Evolutionary conservation across 495 filamentous ascomycete species (phyloP).

Genomic region (Penicillium soppii): DNA sequence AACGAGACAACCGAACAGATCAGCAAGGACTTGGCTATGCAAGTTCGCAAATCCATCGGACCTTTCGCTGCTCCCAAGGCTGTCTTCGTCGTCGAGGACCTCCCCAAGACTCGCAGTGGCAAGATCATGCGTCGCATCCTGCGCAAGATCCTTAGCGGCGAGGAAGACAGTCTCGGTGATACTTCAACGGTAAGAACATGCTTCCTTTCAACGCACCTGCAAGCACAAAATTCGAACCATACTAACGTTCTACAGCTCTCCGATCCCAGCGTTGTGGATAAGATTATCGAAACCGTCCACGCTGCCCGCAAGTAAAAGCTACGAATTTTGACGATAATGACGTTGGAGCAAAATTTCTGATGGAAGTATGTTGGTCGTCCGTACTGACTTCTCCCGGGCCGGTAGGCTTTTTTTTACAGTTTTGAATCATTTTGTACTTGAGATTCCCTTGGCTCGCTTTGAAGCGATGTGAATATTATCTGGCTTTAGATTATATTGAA

Average conservation of each 20-base stretch:
- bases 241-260: constrained; percentile 65
- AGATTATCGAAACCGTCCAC: constrained; percentile 82
- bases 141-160: constrained; percentile 92
- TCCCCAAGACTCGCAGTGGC: constrained; percentile 93
- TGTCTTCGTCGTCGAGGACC: constrained; percentile 82
- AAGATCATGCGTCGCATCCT: constrained; percentile 99
- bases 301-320: constrained; percentile 50
- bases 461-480: constrained; percentile 21
- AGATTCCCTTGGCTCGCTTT: constrained; percentile 27
- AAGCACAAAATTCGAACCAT: neutral
- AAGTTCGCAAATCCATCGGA: constrained; percentile 95
- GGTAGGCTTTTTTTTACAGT: constrained; percentile 2
- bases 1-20: constrained; percentile 76
- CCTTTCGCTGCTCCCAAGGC: constrained; percentile 97
- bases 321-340: constrained; percentile 27
- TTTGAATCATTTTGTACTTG: constrained; percentile 20
- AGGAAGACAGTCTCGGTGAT: constrained; percentile 96
- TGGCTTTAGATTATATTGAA: constrained; percentile 4
- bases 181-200: constrained; percentile 71
- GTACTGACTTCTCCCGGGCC: neutral
- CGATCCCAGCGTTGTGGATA: constrained; percentile 84
- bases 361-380: neutral
- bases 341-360: constrained; percentile 15
- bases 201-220: neutral
- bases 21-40: constrained; percentile 87